Conservation (phyloP, 192 early-diverging fungal species). For the Coemansia sp. region DNA sequence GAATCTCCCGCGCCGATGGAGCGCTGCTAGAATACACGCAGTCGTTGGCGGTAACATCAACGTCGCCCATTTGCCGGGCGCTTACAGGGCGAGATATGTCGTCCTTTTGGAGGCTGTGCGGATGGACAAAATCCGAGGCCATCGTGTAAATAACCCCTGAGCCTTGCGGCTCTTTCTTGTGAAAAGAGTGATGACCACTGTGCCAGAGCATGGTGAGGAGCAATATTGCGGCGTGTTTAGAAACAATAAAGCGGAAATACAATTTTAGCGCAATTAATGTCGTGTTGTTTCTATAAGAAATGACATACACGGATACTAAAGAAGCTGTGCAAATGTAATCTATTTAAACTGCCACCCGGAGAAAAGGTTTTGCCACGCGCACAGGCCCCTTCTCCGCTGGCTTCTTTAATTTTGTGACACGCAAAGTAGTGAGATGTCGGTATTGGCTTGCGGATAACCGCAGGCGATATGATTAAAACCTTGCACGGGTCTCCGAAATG, state of each 20-base stretch:
- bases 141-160: conserved; percentile 34
- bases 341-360: no score
- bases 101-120: conserved; percentile 20
- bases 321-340: no score
- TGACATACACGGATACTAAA: no score
- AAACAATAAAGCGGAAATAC: neutral
- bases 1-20: conserved; percentile 35
- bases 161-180: conserved; percentile 6
- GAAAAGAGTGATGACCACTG: neutral
- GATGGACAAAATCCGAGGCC: conserved; percentile 47
- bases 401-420: neutral
- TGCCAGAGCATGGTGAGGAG: neutral
- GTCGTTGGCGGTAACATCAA: conserved; percentile 48
- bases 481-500: neutral
- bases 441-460: neutral
- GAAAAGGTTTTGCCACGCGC: neutral
- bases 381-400: neutral
- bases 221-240: neutral
- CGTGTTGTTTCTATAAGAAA: no score
- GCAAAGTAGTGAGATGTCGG: neutral
- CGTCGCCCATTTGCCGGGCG: conserved; percentile 26
- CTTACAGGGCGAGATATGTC: conserved; percentile 32
- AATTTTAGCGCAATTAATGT: no score
- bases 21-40: conserved; percentile 24
- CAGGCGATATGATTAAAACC: neutral